phyloP scores from a whole-genome alignment of 2,329 filamentous ascomycete species.

The Colletotrichum nymphaeae region DNA sequence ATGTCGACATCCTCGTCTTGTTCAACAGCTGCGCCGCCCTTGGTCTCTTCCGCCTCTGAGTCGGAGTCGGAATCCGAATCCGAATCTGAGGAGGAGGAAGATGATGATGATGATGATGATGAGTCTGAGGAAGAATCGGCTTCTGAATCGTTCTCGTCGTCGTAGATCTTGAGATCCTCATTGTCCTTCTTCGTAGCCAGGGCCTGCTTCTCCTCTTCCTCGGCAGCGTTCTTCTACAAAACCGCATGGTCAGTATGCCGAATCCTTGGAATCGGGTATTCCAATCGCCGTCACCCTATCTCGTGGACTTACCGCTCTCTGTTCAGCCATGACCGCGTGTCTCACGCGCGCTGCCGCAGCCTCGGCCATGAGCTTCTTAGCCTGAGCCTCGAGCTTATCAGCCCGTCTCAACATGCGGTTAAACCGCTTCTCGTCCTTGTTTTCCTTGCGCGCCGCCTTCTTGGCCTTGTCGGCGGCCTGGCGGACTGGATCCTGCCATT shows the following conservation, averaged over 20 bases:
- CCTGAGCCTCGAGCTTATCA: conserved; percentile 54
- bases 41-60: conserved; percentile 35
- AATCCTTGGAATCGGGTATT: no score
- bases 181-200: conserved; percentile 22
- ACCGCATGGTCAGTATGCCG: conserved; percentile 1
- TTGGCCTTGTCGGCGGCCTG: conserved; percentile 47
- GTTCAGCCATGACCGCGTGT: conserved; percentile 41
- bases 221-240: conserved; percentile 40
- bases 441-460: conserved; percentile 40
- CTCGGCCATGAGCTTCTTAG: conserved; percentile 52
- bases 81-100: neutral
- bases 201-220: conserved; percentile 39
- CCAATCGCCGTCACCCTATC: neutral
- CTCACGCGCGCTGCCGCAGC: conserved; percentile 49
- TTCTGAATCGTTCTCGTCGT: conserved; percentile 36
- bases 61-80: conserved; percentile 31
- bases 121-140: conserved; percentile 38
- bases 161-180: conserved; percentile 35
- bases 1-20: conserved; percentile 43
- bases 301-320: conserved; percentile 39
- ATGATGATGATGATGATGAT: conserved; percentile 9
- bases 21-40: conserved; percentile 39
- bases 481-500: conserved; percentile 46
- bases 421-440: conserved; percentile 52
- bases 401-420: conserved; percentile 51